Percentiles rank a stretch among this genome's conserved stretches.
These are phyloP conservation scores for Debaryomycetaceae sp. DNA, from an alignment of 1,139 yeast species.

Conservation along the genomic window DNA sequence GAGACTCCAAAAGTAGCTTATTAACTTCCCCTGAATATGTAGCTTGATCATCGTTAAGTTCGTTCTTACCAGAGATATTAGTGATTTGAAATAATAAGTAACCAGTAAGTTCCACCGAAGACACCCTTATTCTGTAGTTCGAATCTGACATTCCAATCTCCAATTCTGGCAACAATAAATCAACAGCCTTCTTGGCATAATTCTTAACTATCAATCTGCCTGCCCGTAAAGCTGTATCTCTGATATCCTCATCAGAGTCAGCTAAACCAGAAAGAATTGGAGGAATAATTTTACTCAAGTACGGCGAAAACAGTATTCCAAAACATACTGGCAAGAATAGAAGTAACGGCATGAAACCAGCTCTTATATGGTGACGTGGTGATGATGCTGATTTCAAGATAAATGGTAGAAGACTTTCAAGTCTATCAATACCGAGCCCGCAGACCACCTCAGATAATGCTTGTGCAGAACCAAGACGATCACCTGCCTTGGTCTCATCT, in stretches of 20 bases:
- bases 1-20: constrained; percentile 65
- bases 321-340: constrained; percentile 92
- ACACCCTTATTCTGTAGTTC: constrained; percentile 83
- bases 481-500: constrained; percentile 83
- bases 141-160: constrained; percentile 84
- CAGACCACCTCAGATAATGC: constrained; percentile 91
- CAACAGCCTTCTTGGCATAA: constrained; percentile 92
- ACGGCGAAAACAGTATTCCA: constrained; percentile 89
- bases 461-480: constrained; percentile 95
- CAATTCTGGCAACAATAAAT: constrained; percentile 86
- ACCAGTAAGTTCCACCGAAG: constrained; percentile 96
- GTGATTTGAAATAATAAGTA: constrained; percentile 92
- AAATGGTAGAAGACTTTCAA: constrained; percentile 83
- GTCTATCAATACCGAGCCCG: constrained; percentile 82
- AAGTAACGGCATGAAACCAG: constrained; percentile 89
- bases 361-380: constrained; percentile 69
- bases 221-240: constrained; percentile 88
- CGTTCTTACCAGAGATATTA: constrained; percentile 75
- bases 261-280: constrained; percentile 91
- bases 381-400: constrained; percentile 73
- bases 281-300: constrained; percentile 78
- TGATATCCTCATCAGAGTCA: constrained; percentile 78
- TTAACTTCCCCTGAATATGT: constrained; percentile 60
- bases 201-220: constrained; percentile 90
- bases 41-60: constrained; percentile 59